These are phyloP conservation scores for Glomus cerebriforme DNA, from an alignment of 192 early-diverging fungal genomes.

Conservation along the genomic window DNA sequence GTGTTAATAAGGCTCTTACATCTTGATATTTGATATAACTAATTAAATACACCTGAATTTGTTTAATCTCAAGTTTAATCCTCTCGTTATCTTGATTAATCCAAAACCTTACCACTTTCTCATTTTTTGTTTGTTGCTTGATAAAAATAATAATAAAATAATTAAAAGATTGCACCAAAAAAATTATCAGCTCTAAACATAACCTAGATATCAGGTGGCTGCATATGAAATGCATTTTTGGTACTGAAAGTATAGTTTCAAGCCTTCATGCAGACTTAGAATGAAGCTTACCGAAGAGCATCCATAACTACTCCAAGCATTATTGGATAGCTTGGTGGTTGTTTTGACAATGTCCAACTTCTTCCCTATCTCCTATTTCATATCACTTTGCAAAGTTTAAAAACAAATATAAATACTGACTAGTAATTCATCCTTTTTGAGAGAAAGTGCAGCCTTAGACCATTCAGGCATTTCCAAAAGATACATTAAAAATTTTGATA, in stretches of 20 bases:
- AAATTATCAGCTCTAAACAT: background rate
- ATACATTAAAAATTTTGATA: background rate
- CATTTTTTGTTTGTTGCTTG: conserved; percentile 11
- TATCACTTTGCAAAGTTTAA: background rate
- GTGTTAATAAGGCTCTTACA: background rate
- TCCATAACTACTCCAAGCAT: conserved; percentile 16
- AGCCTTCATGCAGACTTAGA: conserved; percentile 1
- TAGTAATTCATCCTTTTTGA: conserved; percentile 5
- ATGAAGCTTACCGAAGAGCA: background rate
- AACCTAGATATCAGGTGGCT: background rate
- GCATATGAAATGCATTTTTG: background rate
- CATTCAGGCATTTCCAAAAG: background rate
- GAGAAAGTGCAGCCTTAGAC: conserved; percentile 3
- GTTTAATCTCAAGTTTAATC: background rate
- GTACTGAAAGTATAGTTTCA: background rate
- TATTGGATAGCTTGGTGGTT: background rate
- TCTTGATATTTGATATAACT: background rate
- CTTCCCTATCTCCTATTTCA: conserved; percentile 19
- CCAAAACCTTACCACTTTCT: background rate
- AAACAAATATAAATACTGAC: background rate
- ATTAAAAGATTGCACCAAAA: background rate
- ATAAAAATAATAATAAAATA: background rate
- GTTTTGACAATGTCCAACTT: conserved; percentile 19
- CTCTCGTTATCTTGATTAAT: no score
- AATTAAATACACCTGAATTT: background rate